Base-by-base conservation (phyloP, 2,329 filamentous ascomycete genomes). In the Eurotiales sp. region DNA sequence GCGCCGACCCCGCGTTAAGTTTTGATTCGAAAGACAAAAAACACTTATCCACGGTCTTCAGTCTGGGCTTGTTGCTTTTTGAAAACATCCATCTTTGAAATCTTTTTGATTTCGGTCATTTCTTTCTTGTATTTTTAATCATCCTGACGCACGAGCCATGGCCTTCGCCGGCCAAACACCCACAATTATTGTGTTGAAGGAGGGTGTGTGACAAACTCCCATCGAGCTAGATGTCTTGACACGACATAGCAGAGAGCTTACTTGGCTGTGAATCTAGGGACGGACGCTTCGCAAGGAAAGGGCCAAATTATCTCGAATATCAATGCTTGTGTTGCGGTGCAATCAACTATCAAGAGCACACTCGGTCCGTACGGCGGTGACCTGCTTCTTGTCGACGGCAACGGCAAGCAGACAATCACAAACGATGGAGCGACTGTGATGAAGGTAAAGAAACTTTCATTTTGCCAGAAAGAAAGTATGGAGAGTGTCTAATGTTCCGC, bases 381-480 rank as follows among this genome's bases (percentile, higher is more conserved):
- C 75, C 77, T 97, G 69, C 80, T 99, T 70, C 86, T 99, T 75
- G 92, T 97, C 51, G 93, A 97, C 73, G 86, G 85, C 72, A 96
- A 96, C 79, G 93, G 93, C 71, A 86, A 77, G 72, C 90, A 96
- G 77, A 99, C 93, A 50, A 97, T 99, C 69, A 99, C 93, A 63
- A 99, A 99, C 75, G 93, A 99, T 77, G 93, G 93, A 67, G 93
- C 93, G 44, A 99, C 93, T 46, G 93, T 97, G 56, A 99, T 99
- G 93, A 97, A 96, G 85, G 88, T 90, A 40, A n/a, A n/a, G n/a
- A n/a, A 21, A 23, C 47, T 51, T 22, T 46, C 55, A 27, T 53
- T 48, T 37, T 34, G 46, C 15, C 25, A 46, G 22, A 34, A 21
- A 46, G 47, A 34, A 42, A 27, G 54, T 46, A 41, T 45, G 51